These are phyloP conservation scores for Pseudoturritis turrita DNA, from an alignment of 345 rosid species.

Conservation along the genomic window DNA sequence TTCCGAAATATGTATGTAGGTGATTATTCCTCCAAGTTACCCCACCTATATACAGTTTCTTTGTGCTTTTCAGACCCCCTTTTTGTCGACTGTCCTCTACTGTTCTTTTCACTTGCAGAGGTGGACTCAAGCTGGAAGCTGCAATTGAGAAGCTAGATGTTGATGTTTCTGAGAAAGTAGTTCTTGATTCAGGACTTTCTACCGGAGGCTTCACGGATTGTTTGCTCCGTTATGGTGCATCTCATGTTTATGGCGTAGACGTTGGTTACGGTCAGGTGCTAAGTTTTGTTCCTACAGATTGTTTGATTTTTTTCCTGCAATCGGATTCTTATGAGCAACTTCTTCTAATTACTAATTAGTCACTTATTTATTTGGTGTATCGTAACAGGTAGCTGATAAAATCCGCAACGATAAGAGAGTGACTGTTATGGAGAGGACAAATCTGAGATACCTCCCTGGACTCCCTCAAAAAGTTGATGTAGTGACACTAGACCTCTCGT, in stretches of 20 bases:
- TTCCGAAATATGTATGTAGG: constrained; percentile 99
- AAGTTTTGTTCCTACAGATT: not conserved
- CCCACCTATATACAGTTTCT: constrained; percentile 6
- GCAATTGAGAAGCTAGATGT: constrained; percentile 80
- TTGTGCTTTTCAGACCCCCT: not conserved
- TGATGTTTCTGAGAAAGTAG: constrained; percentile 85
- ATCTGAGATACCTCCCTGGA: constrained; percentile 76
- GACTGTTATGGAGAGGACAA: constrained; percentile 72
- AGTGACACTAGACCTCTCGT: constrained; percentile 93
- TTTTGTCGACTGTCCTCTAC: constrained; percentile 9
- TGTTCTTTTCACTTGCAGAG: constrained; percentile 45
- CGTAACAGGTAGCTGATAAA: constrained; percentile 79
- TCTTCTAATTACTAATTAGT: not conserved
- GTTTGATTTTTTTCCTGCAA: not conserved
- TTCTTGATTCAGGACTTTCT: constrained; percentile 92
- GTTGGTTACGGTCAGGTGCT: constrained; percentile 94
- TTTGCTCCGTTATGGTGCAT: constrained; percentile 90
- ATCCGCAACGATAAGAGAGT: constrained; percentile 74
- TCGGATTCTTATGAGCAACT: not conserved
- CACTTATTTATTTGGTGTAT: not conserved
- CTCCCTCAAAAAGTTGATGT: constrained; percentile 87
- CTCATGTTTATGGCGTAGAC: constrained; percentile 92
- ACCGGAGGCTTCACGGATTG: constrained; percentile 97
- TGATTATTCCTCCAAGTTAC: constrained; percentile 49
- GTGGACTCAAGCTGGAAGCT: constrained; percentile 90